Conservation (phyloP, 2,329 filamentous ascomycete genomes). For the Sphaerulina populicola region DNA sequence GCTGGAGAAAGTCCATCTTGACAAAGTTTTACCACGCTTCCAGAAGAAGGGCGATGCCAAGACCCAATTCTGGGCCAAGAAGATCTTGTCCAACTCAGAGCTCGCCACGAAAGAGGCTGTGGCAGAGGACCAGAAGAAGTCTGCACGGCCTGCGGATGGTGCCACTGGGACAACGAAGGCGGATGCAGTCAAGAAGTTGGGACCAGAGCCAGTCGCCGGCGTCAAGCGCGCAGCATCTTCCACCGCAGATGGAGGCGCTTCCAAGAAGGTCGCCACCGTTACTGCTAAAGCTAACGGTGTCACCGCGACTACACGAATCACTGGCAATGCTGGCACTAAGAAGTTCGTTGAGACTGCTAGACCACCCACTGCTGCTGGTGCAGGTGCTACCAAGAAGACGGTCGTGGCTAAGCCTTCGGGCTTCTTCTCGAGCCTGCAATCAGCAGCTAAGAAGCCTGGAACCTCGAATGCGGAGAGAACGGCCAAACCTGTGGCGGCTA, state of each 20-base stretch:
- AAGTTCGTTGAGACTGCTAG: conserved; percentile 18
- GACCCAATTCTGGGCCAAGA: conserved; percentile 53
- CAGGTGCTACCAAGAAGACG: conserved; percentile 20
- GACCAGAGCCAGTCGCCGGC: conserved; percentile 26
- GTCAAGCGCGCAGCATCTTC: conserved; percentile 30
- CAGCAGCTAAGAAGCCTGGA: conserved; percentile 39
- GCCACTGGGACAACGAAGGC: conserved; percentile 17
- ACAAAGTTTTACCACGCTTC: conserved; percentile 55
- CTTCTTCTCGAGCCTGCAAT: conserved; percentile 41
- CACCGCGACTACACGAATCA: conserved; percentile 16
- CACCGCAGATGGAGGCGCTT: conserved; percentile 19
- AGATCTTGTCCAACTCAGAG: conserved; percentile 42
- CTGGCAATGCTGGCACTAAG: conserved; percentile 20
- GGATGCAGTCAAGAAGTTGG: conserved; percentile 29
- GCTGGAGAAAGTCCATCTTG: conserved; percentile 57
- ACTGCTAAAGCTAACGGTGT: conserved; percentile 19
- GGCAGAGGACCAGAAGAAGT: conserved; percentile 37
- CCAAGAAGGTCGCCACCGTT: conserved; percentile 31
- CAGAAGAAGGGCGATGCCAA: conserved; percentile 58
- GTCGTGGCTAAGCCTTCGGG: conserved; percentile 39
- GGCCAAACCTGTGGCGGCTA: conserved; percentile 22
- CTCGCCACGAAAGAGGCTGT: conserved; percentile 22
- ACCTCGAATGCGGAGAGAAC: conserved; percentile 25
- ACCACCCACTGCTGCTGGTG: conserved; percentile 11
- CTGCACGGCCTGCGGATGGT: conserved; percentile 18